Percentiles rank a stretch among this genome's conserved stretches.
Evolutionary conservation across 352 stramenopile genomes (phyloP).

Genomic region (Globisporangium echinulatum): DNA sequence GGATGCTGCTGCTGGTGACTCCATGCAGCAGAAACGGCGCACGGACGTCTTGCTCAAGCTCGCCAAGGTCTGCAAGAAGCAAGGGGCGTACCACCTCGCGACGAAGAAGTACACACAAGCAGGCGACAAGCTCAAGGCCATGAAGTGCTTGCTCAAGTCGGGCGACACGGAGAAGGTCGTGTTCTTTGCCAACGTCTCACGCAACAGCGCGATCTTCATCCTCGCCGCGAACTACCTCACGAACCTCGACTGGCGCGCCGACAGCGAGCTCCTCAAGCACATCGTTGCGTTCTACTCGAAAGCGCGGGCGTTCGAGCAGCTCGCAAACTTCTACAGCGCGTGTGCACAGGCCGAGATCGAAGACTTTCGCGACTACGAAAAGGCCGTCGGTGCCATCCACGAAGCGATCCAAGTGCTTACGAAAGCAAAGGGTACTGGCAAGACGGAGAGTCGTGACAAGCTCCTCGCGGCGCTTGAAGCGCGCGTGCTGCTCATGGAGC

Average conservation of each 20-base stretch:
- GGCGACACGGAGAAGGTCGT: conserved; percentile 94
- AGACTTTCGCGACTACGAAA: conserved; percentile 93
- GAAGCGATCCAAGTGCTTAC: conserved; percentile 84
- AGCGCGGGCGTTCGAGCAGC: conserved; percentile 87
- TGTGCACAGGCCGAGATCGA: conserved; percentile 92
- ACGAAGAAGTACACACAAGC: conserved; percentile 96
- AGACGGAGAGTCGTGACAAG: conserved; percentile 53
- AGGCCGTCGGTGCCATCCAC: conserved; percentile 85
- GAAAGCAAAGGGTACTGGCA: conserved; percentile 47
- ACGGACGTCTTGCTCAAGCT: conserved; percentile 87
- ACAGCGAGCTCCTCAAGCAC: conserved; percentile 88
- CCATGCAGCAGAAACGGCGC: conserved; percentile 41
- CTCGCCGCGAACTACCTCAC: conserved; percentile 95
- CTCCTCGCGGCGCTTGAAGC: conserved; percentile 46
- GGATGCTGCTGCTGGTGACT: conserved; percentile 25
- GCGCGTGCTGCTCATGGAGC: conserved; percentile 69
- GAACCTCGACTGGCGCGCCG: conserved; percentile 90
- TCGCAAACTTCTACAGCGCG: conserved; percentile 88
- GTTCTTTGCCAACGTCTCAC: conserved; percentile 91
- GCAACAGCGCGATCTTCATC: conserved; percentile 93
- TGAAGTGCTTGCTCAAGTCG: conserved; percentile 94
- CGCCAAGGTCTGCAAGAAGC: conserved; percentile 89
- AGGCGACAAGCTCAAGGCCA: conserved; percentile 87
- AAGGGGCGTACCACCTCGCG: conserved; percentile 89
- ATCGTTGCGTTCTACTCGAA: conserved; percentile 95